Conservation (phyloP, 805 yeast species). For the Lipomyces sp. region DNA sequence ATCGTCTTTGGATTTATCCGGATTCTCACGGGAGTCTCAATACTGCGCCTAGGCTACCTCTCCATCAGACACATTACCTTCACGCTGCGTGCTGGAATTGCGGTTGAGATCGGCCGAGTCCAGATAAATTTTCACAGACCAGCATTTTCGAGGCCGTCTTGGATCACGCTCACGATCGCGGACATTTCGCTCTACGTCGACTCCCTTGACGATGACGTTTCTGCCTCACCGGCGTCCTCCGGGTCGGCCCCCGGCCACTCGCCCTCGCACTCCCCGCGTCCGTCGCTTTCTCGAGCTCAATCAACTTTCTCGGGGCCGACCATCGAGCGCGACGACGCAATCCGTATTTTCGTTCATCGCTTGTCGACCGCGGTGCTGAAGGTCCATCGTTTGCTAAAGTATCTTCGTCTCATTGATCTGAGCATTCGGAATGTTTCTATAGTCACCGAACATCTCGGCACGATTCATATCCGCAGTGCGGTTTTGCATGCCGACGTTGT, state of each 20-base stretch:
- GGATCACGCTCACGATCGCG: constrained; percentile 37
- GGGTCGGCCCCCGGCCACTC: neutral
- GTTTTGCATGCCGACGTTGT: constrained; percentile 12
- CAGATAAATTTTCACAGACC: constrained; percentile 42
- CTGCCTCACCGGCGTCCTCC: neutral
- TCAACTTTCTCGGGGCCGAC: neutral
- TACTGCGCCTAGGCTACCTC: constrained; percentile 44
- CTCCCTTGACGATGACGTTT: constrained; percentile 11
- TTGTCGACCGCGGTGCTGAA: constrained; percentile 1
- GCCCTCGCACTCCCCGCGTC: neutral
- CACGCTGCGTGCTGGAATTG: constrained; percentile 38
- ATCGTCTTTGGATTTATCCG: constrained; percentile 41
- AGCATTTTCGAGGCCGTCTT: constrained; percentile 43
- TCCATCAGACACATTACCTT: constrained; percentile 39
- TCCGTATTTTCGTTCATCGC: neutral
- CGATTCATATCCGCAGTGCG: constrained; percentile 17
- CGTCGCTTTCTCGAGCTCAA: neutral
- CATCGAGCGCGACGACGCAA: neutral
- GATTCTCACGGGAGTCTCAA: constrained; percentile 42
- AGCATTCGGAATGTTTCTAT: constrained; percentile 16
- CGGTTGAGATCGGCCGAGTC: constrained; percentile 37
- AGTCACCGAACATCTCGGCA: constrained; percentile 18
- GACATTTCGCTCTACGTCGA: constrained; percentile 38
- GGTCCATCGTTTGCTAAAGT: constrained; percentile 12
- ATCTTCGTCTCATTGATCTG: constrained; percentile 11